Evolutionary conservation across 495 filamentous ascomycete species (phyloP), one percentile per base, ranked within the genome.

Genomic region (Parathielavia hyrcaniae): DNA sequence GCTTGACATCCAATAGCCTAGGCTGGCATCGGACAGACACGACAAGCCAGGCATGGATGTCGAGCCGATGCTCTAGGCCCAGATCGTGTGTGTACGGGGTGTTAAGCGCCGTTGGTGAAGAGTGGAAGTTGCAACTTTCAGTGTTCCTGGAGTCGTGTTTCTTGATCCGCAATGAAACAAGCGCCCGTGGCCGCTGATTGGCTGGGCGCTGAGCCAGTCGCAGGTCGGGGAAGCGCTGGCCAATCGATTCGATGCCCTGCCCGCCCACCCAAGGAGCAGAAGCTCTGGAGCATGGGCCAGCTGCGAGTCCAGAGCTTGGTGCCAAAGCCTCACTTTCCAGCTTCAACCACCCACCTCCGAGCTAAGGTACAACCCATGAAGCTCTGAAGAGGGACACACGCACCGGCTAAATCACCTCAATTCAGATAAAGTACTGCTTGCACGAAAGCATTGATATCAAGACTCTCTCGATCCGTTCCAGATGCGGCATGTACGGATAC

Each of bases 1-100:
- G 1, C 22, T 14, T 23, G 48, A n/a, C 16, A 40, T 17, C 56
- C 56, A 58, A 58, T 58, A 2, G 41, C 17, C 49, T 47, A 40
- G 48, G 22, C 16, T 13, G 14, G 34, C 7, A 10, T 35, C 14
- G 41, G 26, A 48, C 4, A 45, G 12, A 10, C 12, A 12, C 20
- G 38, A 51, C 30, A 38, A 45, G 41, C 26, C 32, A 20, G 44
- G 19, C 36, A 41, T n/a, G n/a, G n/a, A n/a, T 23, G 38, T 10
- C 22, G 11, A 47, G 20, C 38, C 14, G 9, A 4, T 50, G 35
- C 23, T 50, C 45, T 34, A 0, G 55, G 32, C 17, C 22, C 6
- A 11, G 13, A 38, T 38, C 35, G 11, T 34, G 53, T 46, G 53
- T 55, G n/a, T n/a, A n/a, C n/a, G n/a, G n/a, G n/a, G n/a, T n/a